Percentiles rank a stretch among this genome's conserved stretches.
Evolutionary conservation across 129 eudicot species (phyloP).

Genomic region (Dittrichia graveolens): DNA sequence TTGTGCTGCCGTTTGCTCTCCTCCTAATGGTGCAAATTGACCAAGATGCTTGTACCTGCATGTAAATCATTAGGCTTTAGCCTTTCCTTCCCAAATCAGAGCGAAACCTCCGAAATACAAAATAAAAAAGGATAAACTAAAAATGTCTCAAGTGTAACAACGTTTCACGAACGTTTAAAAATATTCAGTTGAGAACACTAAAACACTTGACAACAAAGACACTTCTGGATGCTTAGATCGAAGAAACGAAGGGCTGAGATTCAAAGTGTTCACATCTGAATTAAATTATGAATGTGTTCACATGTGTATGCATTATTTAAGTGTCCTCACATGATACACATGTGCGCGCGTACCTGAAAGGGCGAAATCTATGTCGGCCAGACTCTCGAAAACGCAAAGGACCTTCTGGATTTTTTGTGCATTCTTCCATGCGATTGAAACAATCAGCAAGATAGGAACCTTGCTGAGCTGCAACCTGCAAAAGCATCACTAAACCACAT

Average conservation of each 20-base stretch:
- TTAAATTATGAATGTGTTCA: no score
- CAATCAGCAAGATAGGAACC: constrained; percentile 87
- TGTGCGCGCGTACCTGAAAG: constrained; percentile 58
- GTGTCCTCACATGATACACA: no score
- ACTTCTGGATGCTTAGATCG: no score
- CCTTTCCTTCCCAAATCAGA: constrained; percentile 11
- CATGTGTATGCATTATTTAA: no score
- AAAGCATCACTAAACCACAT: constrained; percentile 27
- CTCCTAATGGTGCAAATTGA: constrained; percentile 87
- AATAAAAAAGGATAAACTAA: no score
- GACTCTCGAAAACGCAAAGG: constrained; percentile 77
- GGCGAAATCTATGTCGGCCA: constrained; percentile 84
- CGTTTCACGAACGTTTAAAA: no score
- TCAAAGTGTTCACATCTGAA: no score
- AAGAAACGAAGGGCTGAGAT: no score
- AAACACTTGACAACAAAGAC: no score
- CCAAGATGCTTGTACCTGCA: constrained; percentile 81
- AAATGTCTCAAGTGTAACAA: no score
- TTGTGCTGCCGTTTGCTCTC: constrained; percentile 87
- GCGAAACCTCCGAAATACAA: no score
- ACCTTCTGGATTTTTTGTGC: constrained; percentile 82
- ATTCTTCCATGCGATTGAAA: constrained; percentile 88
- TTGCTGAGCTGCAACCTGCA: constrained; percentile 94
- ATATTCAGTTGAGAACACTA: no score
- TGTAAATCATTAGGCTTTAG: constrained; percentile 2